Evolutionary conservation across 23 red algal species (phyloP).

Genomic region (Gracilaria gracilis): DNA sequence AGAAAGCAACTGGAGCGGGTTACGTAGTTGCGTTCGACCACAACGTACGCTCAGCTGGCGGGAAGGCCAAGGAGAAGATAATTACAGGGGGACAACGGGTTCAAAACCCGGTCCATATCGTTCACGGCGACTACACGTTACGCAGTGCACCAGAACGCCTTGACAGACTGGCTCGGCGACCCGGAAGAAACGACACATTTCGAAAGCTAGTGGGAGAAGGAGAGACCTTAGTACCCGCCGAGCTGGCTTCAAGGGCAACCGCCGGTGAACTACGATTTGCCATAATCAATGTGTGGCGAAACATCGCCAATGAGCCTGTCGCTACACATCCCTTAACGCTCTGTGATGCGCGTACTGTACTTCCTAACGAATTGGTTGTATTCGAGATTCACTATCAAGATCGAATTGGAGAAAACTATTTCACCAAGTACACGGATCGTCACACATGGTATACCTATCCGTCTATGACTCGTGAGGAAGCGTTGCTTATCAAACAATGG

Average conservation of each 20-base stretch:
- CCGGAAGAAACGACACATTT: conserved; percentile 14
- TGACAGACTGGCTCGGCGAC: neutral
- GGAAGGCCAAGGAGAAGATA: neutral
- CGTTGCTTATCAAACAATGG: conserved; percentile 46
- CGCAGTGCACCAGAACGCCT: conserved; percentile 11
- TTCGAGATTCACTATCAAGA: conserved; percentile 52
- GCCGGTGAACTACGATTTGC: conserved; percentile 21
- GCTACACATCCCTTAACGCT: neutral
- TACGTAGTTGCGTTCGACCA: conserved; percentile 27
- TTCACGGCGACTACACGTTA: conserved; percentile 37
- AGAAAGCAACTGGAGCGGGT: neutral
- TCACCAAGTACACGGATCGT: neutral
- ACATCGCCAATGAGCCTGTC: conserved; percentile 14
- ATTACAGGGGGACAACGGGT: conserved; percentile 7
- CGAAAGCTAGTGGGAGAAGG: neutral
- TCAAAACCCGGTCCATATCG: conserved; percentile 27
- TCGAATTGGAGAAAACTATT: conserved; percentile 39
- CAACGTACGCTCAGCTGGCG: conserved; percentile 31
- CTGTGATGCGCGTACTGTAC: conserved; percentile 13
- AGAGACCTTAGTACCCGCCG: neutral
- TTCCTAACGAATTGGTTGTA: conserved; percentile 13
- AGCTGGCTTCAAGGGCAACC: neutral
- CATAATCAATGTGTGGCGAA: conserved; percentile 42
- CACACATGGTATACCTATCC: conserved; percentile 24
- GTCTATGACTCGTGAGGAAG: conserved; percentile 39